Conservation (phyloP, 805 yeast genomes). For the Wickerhamiella cacticola region DNA sequence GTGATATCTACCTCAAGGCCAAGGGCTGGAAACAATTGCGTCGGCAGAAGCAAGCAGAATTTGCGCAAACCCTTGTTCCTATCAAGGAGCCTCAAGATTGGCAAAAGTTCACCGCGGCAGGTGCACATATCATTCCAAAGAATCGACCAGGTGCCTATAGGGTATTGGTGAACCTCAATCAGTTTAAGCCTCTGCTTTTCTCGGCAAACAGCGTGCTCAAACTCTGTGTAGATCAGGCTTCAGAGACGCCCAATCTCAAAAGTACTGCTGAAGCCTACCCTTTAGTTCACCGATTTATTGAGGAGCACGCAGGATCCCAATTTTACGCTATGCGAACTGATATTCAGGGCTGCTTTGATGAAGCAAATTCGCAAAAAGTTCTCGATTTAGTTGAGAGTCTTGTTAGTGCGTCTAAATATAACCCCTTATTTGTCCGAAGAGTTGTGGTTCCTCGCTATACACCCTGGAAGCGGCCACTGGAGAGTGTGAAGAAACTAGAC, state of each 20-base stretch:
- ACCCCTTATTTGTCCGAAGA: not conserved
- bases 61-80: not conserved
- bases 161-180: slow-evolving; percentile 17
- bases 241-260: not conserved
- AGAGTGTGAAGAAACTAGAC: not conserved
- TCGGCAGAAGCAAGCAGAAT: not conserved
- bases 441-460: not conserved
- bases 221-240: slow-evolving; percentile 32
- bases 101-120: not conserved
- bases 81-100: not conserved
- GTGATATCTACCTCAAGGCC: not conserved
- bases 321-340: slow-evolving; percentile 59
- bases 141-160: slow-evolving; percentile 14
- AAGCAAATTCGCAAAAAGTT: slow-evolving; percentile 30
- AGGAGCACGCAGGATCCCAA: slow-evolving; percentile 23
- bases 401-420: not conserved
- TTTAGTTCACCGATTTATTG: slow-evolving; percentile 32
- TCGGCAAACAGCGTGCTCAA: slow-evolving; percentile 24
- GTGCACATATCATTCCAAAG: slow-evolving; percentile 19
- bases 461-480: not conserved
- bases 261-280: slow-evolving; percentile 33
- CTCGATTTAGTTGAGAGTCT: not conserved
- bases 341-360: slow-evolving; percentile 64
- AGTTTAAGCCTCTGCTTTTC: slow-evolving; percentile 12
- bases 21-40: not conserved